These are phyloP conservation scores for Pelargonium citronellum DNA, from an alignment of 441 rosid species.

Conservation along the genomic window DNA sequence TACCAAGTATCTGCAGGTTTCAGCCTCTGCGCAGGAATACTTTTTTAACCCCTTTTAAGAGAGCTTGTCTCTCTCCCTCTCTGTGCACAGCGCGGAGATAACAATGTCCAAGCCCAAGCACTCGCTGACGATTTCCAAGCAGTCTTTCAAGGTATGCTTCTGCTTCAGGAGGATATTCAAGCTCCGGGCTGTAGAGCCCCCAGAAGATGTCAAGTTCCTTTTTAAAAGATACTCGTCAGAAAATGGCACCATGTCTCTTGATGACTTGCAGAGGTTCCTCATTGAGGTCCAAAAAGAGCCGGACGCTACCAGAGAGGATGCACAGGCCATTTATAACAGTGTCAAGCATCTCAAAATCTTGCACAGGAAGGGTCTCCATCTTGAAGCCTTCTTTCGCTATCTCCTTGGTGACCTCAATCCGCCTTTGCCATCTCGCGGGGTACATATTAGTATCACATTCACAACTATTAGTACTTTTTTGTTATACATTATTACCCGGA, in stretches of 20 bases:
- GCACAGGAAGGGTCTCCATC: constrained; percentile 43
- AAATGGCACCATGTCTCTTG: constrained; percentile 43
- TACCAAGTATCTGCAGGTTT: background rate
- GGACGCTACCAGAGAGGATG: constrained; percentile 36
- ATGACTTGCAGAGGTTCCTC: constrained; percentile 45
- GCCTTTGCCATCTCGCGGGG: constrained; percentile 40
- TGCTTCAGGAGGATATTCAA: constrained; percentile 55
- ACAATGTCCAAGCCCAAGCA: background rate
- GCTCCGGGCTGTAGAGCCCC: constrained; percentile 47
- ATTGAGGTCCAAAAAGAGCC: constrained; percentile 39
- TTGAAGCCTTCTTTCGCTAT: constrained; percentile 54
- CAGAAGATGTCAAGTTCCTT: constrained; percentile 39
- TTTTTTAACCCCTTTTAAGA: too few species aligned
- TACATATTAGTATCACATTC: background rate
- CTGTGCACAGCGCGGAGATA: background rate
- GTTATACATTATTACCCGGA: too few species aligned
- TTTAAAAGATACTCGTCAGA: constrained; percentile 42
- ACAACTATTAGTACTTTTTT: background rate
- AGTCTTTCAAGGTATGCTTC: constrained; percentile 49
- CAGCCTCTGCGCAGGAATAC: too few species aligned
- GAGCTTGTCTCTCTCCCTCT: background rate
- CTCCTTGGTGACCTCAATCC: constrained; percentile 55
- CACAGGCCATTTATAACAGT: constrained; percentile 37
- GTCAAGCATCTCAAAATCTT: constrained; percentile 50
- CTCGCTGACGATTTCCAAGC: constrained; percentile 21